A percentile compares a stretch with the other conserved stretches of the same genome.
These are phyloP conservation scores for Wickerhamiella brachini DNA, from an alignment of 805 yeast species.

Conservation along the genomic window DNA sequence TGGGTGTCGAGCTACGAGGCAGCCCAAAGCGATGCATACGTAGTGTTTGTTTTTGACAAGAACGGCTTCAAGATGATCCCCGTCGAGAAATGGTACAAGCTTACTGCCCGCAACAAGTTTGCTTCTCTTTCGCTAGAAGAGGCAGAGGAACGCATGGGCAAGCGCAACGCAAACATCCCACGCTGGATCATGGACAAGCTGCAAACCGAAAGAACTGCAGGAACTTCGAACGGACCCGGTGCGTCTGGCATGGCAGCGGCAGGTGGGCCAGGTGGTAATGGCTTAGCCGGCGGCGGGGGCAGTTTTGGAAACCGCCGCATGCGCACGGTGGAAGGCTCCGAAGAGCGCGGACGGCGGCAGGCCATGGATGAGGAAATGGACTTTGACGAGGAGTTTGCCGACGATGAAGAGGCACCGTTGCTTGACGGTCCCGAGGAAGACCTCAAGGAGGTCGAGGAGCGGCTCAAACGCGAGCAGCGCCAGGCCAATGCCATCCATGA, in stretches of 20 bases:
- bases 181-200: constrained; percentile 89
- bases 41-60: constrained; percentile 68
- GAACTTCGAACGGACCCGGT: background rate
- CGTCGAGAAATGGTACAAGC: constrained; percentile 83
- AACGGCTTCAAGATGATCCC: constrained; percentile 90
- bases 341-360: constrained; percentile 25
- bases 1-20: constrained; percentile 97
- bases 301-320: constrained; percentile 6
- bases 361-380: constrained; percentile 80
- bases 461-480: constrained; percentile 26
- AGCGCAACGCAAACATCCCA: constrained; percentile 51
- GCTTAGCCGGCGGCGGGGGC: constrained; percentile 7
- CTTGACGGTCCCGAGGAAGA: constrained; percentile 94
- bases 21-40: constrained; percentile 73
- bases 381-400: constrained; percentile 83
- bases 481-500: constrained; percentile 56
- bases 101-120: constrained; percentile 85
- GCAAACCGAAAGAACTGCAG: constrained; percentile 10
- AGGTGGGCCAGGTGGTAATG: constrained; percentile 16
- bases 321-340: constrained; percentile 29
- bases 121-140: constrained; percentile 91
- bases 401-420: constrained; percentile 97
- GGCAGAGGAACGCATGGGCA: constrained; percentile 89
- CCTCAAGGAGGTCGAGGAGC: constrained; percentile 67
- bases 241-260: constrained; percentile 22